Evolutionary conservation across 2,329 filamentous ascomycete species (phyloP), one percentile per base, ranked within the genome.

Genomic region (Thermochaetoides dissita): DNA sequence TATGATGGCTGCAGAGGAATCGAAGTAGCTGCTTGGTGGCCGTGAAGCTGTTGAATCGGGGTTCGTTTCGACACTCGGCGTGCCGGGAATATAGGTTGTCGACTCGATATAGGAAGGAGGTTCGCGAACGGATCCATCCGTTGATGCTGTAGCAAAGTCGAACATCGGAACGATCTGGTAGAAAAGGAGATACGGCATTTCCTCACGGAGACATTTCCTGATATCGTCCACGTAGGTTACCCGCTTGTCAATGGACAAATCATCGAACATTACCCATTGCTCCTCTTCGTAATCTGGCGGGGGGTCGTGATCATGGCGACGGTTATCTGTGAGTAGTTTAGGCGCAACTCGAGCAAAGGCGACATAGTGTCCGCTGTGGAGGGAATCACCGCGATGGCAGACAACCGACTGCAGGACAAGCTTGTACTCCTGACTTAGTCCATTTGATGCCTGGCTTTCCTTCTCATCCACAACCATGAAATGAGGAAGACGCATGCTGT

Each of bases 141-240:
- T 64, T 6, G 70, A 69, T 9, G 65, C 62, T 1, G 63, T 56
- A 1, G 68, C 65, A 7, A 81, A 72, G 43, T 88, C 83, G 30
- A 85, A 76, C 54, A 93, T 86, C 0, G 89, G 88, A 30, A 93
- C 74, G 34, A 96, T 84, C 59, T 95, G 89, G 56, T 95, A 98
- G 60, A 96, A 96, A 0, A 98, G 68, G 6, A 96, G 72, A 58
- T 96, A 96, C 0, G 91, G 89, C 59, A 86, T 93, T 59, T 95
- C 88, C n/a, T 81, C 73, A 4, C 76, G 81, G 39, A 96, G 64
- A 0, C 84, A 81, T 51, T 81, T 64, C 47, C 84, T 79, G 52
- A 80, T 75, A 48, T 95, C 81, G 53, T 93, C 76, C 38, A 95
- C 79, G 42, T 81, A 71, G 0, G 70, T 71, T 3, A 96, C 81